Evolutionary conservation across 257 asterid genomes (phyloP).

Genomic region (Buddleja alternifolia): DNA sequence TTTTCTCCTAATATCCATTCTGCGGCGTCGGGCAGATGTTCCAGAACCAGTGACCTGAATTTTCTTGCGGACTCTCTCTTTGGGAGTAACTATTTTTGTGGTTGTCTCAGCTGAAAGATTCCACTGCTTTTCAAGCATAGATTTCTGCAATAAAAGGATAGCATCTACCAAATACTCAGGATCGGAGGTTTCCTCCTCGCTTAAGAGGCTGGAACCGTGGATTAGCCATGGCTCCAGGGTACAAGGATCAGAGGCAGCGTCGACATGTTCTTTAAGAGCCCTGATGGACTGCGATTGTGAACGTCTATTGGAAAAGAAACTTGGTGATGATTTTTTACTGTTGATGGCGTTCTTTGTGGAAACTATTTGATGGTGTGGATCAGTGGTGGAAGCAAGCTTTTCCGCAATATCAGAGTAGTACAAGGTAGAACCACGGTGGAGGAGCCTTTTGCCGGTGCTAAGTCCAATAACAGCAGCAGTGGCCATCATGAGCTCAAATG

Average conservation of each 20-base stretch:
- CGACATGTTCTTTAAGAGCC: conserved; percentile 59
- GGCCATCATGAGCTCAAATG: conserved; percentile 52
- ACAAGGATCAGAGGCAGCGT: conserved; percentile 41
- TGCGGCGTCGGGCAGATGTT: conserved; percentile 75
- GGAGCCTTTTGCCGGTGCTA: conserved; percentile 73
- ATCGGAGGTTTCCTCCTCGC: conserved; percentile 34
- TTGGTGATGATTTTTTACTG: conserved; percentile 44
- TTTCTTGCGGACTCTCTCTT: conserved; percentile 37
- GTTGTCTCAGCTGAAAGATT: conserved; percentile 54
- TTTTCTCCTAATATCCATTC: conserved; percentile 55
- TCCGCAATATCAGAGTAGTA: conserved; percentile 69
- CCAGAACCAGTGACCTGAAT: conserved; percentile 60
- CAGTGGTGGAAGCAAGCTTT: conserved; percentile 42
- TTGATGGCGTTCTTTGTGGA: conserved; percentile 41
- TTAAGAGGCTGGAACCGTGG: conserved; percentile 28
- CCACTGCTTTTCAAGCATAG: conserved; percentile 95
- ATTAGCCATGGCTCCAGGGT: conserved; percentile 41
- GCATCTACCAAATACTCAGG: conserved; percentile 58
- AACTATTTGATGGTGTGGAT: conserved; percentile 38
- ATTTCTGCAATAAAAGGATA: conserved; percentile 81
- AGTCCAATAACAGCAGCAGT: conserved; percentile 77
- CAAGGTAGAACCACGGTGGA: conserved; percentile 50
- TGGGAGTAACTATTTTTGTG: conserved; percentile 5
- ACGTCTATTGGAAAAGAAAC: conserved; percentile 39
- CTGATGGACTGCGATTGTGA: conserved; percentile 48